A percentile compares a stretch with the other conserved stretches of the same genome.
Conservation (phyloP, 768 basidiomycete genomes). For the Pholiota conissans region DNA sequence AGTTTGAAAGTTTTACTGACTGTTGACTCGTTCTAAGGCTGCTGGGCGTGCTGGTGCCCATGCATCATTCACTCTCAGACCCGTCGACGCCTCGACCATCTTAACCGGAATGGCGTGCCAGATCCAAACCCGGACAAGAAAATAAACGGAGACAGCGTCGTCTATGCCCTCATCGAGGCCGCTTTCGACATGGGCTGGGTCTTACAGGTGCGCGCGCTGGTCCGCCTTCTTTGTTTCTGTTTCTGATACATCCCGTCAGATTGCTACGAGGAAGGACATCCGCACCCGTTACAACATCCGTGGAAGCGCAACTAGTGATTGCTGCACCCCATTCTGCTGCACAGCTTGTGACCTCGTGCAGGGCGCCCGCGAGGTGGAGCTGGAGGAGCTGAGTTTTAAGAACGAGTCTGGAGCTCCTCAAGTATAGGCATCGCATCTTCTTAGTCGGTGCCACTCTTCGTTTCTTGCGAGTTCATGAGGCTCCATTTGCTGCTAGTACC, state of each 20-base stretch:
- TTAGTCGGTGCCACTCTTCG: too few relatives aligned
- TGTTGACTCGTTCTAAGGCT: constrained; percentile 16
- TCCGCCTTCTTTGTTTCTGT: background rate
- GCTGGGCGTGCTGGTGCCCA: constrained; percentile 20
- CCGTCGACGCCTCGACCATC: constrained; percentile 17
- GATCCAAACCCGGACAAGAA: constrained; percentile 11
- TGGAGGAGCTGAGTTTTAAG: constrained; percentile 20
- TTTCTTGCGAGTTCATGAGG: too few relatives aligned
- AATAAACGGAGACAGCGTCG: background rate
- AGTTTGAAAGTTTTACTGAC: background rate
- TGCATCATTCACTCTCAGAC: constrained; percentile 19
- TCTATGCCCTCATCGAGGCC: background rate
- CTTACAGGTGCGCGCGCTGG: background rate
- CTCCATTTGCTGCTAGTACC: too few relatives aligned
- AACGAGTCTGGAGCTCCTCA: background rate
- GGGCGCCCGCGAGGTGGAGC: constrained; percentile 17
- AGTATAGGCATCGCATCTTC: background rate
- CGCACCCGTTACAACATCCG: constrained; percentile 19
- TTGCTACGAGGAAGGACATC: constrained; percentile 16
- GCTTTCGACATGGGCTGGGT: background rate
- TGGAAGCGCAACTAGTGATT: constrained; percentile 16
- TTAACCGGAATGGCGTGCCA: constrained; percentile 15
- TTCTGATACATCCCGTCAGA: background rate
- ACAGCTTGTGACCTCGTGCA: constrained; percentile 20
- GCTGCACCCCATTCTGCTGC: constrained; percentile 20